phyloP scores from a whole-genome alignment of 129 eudicot genomes.

The Artemisia argyi region DNA sequence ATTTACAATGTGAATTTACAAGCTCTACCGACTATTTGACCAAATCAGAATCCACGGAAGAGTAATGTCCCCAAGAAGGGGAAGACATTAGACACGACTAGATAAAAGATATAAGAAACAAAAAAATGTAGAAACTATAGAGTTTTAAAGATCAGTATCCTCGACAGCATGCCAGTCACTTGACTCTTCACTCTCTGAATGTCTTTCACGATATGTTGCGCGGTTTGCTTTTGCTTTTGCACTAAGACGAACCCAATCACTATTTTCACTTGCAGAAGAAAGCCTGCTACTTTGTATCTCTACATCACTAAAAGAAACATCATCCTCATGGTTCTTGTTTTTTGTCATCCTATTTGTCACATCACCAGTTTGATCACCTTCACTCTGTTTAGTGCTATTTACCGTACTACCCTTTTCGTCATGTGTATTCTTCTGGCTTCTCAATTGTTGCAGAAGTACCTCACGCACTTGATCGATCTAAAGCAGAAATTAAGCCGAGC shows the following conservation, averaged over 20 bases:
- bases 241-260: constrained; percentile 53
- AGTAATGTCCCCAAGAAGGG: too few species aligned
- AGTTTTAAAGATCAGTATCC: constrained; percentile 23
- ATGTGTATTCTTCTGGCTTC: constrained; percentile 30
- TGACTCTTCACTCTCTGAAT: constrained; percentile 70
- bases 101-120: too few species aligned
- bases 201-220: constrained; percentile 44
- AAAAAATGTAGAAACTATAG: too few species aligned
- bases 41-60: too few species aligned
- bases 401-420: constrained; percentile 18
- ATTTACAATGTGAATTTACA: too few species aligned
- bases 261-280: constrained; percentile 44
- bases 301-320: constrained; percentile 62
- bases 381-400: background rate
- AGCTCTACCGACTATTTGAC: too few species aligned
- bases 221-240: constrained; percentile 32
- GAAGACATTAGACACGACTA: too few species aligned
- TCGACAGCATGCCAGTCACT: constrained; percentile 71
- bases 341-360: constrained; percentile 8
- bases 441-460: constrained; percentile 50
- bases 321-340: constrained; percentile 32
- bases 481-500: background rate
- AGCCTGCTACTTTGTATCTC: constrained; percentile 34
- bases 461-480: constrained; percentile 62
- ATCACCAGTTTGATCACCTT: constrained; percentile 5